Percentiles rank a stretch among this genome's conserved stretches.
Conservation (phyloP, 805 yeast species). For the Candida maesae region DNA sequence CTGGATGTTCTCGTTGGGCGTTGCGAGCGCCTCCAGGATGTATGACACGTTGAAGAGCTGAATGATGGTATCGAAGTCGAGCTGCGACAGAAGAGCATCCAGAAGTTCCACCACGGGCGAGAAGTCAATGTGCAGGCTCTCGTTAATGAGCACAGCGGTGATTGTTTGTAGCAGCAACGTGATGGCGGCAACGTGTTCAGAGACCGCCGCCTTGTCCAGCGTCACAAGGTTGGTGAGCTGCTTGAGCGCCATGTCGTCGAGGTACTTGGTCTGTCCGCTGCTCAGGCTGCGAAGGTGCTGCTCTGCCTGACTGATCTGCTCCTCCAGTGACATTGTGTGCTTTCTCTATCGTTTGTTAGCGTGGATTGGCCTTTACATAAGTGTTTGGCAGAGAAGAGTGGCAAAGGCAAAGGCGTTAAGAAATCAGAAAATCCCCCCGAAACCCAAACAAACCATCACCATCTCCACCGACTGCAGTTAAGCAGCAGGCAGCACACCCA, state of each 20-base stretch:
- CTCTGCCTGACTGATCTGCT: neutral
- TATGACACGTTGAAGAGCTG: constrained; percentile 14
- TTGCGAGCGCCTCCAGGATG: constrained; percentile 20
- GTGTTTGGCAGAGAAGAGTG: neutral
- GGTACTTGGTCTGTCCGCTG: neutral
- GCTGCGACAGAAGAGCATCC: constrained; percentile 10
- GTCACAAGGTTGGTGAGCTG: constrained; percentile 4
- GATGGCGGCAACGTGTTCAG: constrained; percentile 3
- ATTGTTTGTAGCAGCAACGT: constrained; percentile 4
- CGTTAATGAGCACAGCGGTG: constrained; percentile 2
- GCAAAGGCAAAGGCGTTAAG: too few relatives aligned
- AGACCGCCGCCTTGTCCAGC: constrained; percentile 7
- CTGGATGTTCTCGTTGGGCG: constrained; percentile 18
- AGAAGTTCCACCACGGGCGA: constrained; percentile 15
- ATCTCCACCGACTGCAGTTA: too few relatives aligned
- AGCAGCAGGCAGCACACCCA: neutral
- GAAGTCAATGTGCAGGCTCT: constrained; percentile 12
- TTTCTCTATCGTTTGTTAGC: neutral
- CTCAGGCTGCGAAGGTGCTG: neutral
- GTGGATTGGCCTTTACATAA: neutral
- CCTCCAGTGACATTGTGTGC: neutral
- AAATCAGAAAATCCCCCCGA: too few relatives aligned
- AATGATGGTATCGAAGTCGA: constrained; percentile 20
- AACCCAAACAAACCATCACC: constrained; percentile 2
- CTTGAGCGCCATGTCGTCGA: neutral